Evolutionary conservation across 2,329 filamentous ascomycete genomes (phyloP), one percentile per base, ranked within the genome.

Genomic region (Rachicladosporium sp.): DNA sequence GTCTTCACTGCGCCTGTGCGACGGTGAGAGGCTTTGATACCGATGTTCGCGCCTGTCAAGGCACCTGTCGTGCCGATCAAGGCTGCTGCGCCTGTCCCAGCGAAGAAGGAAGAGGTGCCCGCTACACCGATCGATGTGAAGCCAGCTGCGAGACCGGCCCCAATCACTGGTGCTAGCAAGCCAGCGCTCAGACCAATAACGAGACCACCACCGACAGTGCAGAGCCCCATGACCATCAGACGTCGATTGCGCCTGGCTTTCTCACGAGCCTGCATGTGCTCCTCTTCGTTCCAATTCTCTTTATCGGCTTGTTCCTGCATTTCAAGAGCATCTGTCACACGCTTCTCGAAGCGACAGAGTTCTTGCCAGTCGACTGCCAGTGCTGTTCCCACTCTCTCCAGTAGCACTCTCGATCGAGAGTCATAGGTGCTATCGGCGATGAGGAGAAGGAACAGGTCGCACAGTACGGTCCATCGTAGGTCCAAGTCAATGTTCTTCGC

Each of bases 271-370:
- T 94, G 86, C 71, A 96, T 86, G 57, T 96, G 87, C 48, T 93
- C 85, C 8, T 91, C 81, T 59, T 98, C 91, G 49, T 95, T 93
- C 91, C 91, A 98, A 47, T 89, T 94, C 63, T 98, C 91, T 54
- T 89, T 93, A 46, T 87, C 82, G 4, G 86, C 85, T 35, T 83
- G 79, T 60, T 96, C 87, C 62, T 96, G 89, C 86, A 98, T 95
- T 61, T 98, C 91, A 13, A 98, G 68, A 1, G 91, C 87, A 61
- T 98, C 91, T 6, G 91, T 95, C 4, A 98, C 86, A 38, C 87
- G 81, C 65, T 95, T 96, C 64, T 98, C 91, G 54, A 98, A 98
- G 31, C 86, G 79, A 61, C 87, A 93, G 42, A 96, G 93, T 49
- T 98, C 91, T 39, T 93, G 69, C 86, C 85, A 93, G 9, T 80